A percentile compares a stretch with the other conserved stretches of the same genome.
Conservation (phyloP, 441 rosid species). For the Dalechampia spathulata region DNA sequence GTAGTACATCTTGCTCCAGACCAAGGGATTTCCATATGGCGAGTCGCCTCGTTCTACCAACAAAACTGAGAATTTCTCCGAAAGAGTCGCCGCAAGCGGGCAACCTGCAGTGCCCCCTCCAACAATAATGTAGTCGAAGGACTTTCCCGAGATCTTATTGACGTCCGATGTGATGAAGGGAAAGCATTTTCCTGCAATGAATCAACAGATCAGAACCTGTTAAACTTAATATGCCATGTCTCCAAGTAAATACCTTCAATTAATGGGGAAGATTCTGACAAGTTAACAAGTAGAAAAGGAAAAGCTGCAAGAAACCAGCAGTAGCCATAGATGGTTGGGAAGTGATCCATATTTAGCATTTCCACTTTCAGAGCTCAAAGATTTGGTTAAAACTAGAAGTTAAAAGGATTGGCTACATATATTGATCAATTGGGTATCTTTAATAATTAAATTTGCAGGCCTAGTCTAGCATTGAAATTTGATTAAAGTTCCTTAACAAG, state of each 20-base stretch:
- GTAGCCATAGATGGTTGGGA: constrained; percentile 3
- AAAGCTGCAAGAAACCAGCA: constrained; percentile 14
- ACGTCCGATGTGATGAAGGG: constrained; percentile 59
- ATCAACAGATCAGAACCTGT: no score
- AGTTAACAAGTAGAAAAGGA: constrained; percentile 11
- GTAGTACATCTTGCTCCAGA: no score
- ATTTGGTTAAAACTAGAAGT: not conserved
- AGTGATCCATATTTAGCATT: constrained; percentile 15
- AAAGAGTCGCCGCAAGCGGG: not conserved
- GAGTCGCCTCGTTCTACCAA: no score
- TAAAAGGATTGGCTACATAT: constrained; percentile 8
- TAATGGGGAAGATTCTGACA: constrained; percentile 14
- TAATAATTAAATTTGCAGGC: no score
- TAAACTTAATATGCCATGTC: no score
- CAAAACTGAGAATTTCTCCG: no score
- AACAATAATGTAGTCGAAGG: constrained; percentile 61
- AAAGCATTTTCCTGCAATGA: constrained; percentile 30
- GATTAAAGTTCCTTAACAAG: no score
- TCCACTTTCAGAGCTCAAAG: no score
- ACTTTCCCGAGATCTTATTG: constrained; percentile 51
- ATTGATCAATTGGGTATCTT: not conserved
- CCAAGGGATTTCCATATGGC: no score
- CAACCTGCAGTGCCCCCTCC: no score
- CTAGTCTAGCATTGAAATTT: no score
- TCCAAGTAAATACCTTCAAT: no score